Evolutionary conservation across 2,329 filamentous ascomycete genomes (phyloP).

Genomic region (Pleomassaria siparia): DNA sequence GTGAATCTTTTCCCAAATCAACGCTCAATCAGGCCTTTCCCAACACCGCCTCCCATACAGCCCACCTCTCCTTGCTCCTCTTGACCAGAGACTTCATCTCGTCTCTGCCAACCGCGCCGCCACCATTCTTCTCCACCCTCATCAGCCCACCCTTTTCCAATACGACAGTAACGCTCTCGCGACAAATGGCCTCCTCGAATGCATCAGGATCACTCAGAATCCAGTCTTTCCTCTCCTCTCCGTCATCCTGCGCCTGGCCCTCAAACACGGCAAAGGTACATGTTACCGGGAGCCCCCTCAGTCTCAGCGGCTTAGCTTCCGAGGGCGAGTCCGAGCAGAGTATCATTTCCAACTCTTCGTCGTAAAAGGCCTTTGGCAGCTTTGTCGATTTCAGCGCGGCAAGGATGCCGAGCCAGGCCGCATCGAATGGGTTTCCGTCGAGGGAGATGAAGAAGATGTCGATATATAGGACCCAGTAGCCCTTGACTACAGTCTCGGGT

Average conservation of each 20-base stretch:
- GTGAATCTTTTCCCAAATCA: background rate
- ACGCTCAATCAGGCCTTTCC: constrained; percentile 7
- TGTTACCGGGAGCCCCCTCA: constrained; percentile 71
- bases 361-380: constrained; percentile 79
- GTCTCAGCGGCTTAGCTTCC: constrained; percentile 57
- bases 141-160: constrained; percentile 67
- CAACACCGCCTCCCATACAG: constrained; percentile 51
- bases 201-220: constrained; percentile 85
- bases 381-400: constrained; percentile 78
- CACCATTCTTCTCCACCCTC: constrained; percentile 84
- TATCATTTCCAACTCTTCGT: constrained; percentile 76
- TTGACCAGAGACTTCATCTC: constrained; percentile 62
- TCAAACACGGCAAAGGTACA: constrained; percentile 76
- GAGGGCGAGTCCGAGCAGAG: constrained; percentile 68
- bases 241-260: constrained; percentile 35
- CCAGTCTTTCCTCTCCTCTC: constrained; percentile 54
- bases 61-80: constrained; percentile 66
- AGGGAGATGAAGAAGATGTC: constrained; percentile 93
- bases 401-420: constrained; percentile 81
- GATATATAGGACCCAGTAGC: constrained; percentile 94
- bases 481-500: constrained; percentile 62
- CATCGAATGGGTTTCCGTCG: constrained; percentile 89
- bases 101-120: constrained; percentile 66
- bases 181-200: constrained; percentile 82
- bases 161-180: constrained; percentile 80